Percentiles rank a stretch among this genome's conserved stretches.
phyloP scores from a whole-genome alignment of 2,329 filamentous ascomycete genomes.

The Neofusicoccum sp. region DNA sequence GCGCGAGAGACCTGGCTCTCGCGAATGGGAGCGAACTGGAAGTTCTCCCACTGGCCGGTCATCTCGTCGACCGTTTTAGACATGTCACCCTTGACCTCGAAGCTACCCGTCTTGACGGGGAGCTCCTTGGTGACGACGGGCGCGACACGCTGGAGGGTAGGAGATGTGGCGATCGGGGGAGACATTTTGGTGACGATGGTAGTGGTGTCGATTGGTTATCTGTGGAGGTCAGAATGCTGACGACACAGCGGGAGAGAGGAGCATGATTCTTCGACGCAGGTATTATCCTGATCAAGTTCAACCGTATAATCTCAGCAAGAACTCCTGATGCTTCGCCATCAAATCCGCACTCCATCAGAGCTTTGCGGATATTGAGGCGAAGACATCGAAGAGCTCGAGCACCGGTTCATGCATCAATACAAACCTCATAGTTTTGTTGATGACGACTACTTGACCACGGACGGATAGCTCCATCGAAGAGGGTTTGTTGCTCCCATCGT shows the following conservation, averaged over 20 bases:
- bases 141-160: slow-evolving; percentile 38
- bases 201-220: slow-evolving; percentile 33
- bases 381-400: slow-evolving; percentile 29
- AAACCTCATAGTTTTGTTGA: slow-evolving; percentile 13
- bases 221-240: slow-evolving; percentile 29
- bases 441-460: slow-evolving; percentile 14
- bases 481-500: slow-evolving; percentile 11
- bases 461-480: slow-evolving; percentile 17
- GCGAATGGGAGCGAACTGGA: slow-evolving; percentile 81
- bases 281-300: slow-evolving; percentile 99
- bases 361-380: slow-evolving; percentile 4
- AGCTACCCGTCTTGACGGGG: slow-evolving; percentile 33
- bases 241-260: slow-evolving; percentile 48
- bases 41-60: slow-evolving; percentile 74
- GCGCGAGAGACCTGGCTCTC: slow-evolving; percentile 90
- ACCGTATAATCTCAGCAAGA: slow-evolving; percentile 82
- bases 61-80: slow-evolving; percentile 63
- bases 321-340: slow-evolving; percentile 11
- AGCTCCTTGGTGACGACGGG: slow-evolving; percentile 41
- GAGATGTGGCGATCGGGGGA: slow-evolving; percentile 69
- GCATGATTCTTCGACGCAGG: slow-evolving; percentile 97
- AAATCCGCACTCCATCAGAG: slow-evolving; percentile 13
- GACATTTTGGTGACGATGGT: slow-evolving; percentile 64
- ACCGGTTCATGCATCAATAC: slow-evolving; percentile 40
- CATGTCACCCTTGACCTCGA: slow-evolving; percentile 45